Base-by-base conservation (phyloP, 73 alveolate genomes). In the Paramecium sexaurelia region DNA sequence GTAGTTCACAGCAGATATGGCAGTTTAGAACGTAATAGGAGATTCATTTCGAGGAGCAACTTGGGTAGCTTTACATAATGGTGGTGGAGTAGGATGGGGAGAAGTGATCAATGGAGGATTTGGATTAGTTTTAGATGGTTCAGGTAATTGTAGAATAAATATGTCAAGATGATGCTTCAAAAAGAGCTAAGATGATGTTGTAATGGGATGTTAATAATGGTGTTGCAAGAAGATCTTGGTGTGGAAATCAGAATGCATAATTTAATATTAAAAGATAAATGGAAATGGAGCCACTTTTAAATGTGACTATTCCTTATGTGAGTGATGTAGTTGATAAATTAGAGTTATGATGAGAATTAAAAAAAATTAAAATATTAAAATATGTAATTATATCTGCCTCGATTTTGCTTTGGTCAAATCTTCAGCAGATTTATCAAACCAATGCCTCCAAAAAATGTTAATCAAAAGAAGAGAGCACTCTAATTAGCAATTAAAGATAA, bases 81-180 rank as follows among this genome's bases (percentile, higher is more conserved):
- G 96, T 10, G 96, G 96, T 32, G 96, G 96, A 19, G 95, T 92
- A 22, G 96, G 96, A 20, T 93, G 96, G 96, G 96, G 96, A 10
- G 95, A 93, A 66, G 96, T 92, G 2, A 92, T 92, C 1, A 93
- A 93, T 82, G 95, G 96, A 10, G 96, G 96, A 36, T 93, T 93
- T 61, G 96, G 96, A 92, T 69, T 93, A 90, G 96, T 93, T 3
- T 66, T 93, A 55, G 96, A 93, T 67, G 96, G 96, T 37, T 35
- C 86, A 71, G 86, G 86, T 71, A 71, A 20, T 29, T 71, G 5
- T n/a, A n/a, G n/a, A 33, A 9, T 27, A 33, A 13, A 29, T 3
- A 13, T 27, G 1, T 32, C 22, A 68, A 20, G 94, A 93, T 17
- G 94, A 92, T 35, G 96, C 96, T 32, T 91, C 67, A 6, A 47